A percentile compares a stretch with the other conserved stretches of the same genome.
phyloP scores from a whole-genome alignment of 179 eudicot genomes.

The Nepenthes alata region DNA sequence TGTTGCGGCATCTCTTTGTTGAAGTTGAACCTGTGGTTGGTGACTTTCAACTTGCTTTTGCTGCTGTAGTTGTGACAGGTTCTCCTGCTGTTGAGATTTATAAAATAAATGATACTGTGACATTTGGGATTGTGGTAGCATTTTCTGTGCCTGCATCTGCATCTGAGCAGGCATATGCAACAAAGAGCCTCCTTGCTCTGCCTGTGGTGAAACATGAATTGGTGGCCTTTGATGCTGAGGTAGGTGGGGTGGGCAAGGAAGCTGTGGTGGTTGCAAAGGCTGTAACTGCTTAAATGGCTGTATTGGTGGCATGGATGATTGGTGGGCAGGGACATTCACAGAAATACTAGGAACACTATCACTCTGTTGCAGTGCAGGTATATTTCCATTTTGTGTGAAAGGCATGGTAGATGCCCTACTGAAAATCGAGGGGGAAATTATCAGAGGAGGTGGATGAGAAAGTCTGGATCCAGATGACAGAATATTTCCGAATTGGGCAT shows the following conservation, averaged over 20 bases:
- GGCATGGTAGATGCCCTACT: constrained; percentile 46
- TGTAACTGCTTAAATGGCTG: constrained; percentile 61
- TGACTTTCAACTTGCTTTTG: constrained; percentile 29
- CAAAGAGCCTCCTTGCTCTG: constrained; percentile 47
- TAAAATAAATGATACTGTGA: constrained; percentile 51
- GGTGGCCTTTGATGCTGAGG: constrained; percentile 64
- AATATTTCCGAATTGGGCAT: constrained; percentile 18
- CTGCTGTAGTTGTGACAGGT: constrained; percentile 24
- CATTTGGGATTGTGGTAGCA: constrained; percentile 56
- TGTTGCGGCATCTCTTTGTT: constrained; percentile 26
- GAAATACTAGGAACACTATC: constrained; percentile 38
- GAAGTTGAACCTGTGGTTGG: constrained; percentile 23
- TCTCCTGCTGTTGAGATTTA: constrained; percentile 50
- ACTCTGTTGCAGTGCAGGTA: constrained; percentile 36
- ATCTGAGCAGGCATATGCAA: constrained; percentile 48
- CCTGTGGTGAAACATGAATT: constrained; percentile 36
- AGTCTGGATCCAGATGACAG: constrained; percentile 23
- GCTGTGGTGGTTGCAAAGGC: constrained; percentile 92
- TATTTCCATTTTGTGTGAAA: constrained; percentile 29
- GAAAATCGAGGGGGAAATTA: constrained; percentile 46
- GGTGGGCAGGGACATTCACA: constrained; percentile 33
- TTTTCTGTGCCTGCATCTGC: constrained; percentile 49
- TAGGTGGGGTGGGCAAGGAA: constrained; percentile 62
- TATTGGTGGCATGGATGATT: constrained; percentile 42
- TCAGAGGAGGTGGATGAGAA: constrained; percentile 39